Evolutionary conservation across 2,329 filamentous ascomycete genomes (phyloP).

Genomic region (Biscogniauxia mediterranea): DNA sequence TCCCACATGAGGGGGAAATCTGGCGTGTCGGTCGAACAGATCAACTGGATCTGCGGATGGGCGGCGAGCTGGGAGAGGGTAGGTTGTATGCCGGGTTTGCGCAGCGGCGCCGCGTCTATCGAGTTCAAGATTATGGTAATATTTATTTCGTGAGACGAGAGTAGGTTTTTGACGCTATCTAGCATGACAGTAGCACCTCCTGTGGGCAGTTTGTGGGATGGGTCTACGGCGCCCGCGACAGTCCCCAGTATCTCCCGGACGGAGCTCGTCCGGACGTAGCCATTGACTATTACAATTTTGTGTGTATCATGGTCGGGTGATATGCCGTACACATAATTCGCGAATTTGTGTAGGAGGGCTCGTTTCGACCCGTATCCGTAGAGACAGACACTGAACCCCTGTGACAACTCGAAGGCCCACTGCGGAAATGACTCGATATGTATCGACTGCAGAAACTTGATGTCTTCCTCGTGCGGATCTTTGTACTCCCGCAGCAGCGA

Average conservation of each 20-base stretch:
- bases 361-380: slow-evolving; percentile 94
- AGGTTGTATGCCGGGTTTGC: slow-evolving; percentile 66
- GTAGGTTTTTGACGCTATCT: slow-evolving; percentile 60
- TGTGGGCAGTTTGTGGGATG: slow-evolving; percentile 48
- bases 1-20: slow-evolving; percentile 90
- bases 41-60: slow-evolving; percentile 67
- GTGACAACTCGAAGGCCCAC: slow-evolving; percentile 85
- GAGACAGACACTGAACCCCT: slow-evolving; percentile 85
- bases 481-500: slow-evolving; percentile 59
- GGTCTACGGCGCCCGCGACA: slow-evolving; percentile 62
- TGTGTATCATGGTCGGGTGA: slow-evolving; percentile 39
- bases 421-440: slow-evolving; percentile 83
- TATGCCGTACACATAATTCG: slow-evolving; percentile 61
- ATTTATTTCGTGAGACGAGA: slow-evolving; percentile 49
- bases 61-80: slow-evolving; percentile 74
- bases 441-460: slow-evolving; percentile 68
- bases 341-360: slow-evolving; percentile 70
- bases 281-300: slow-evolving; percentile 82
- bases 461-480: slow-evolving; percentile 69
- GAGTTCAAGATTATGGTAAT: slow-evolving; percentile 80
- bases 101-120: slow-evolving; percentile 76
- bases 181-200: slow-evolving; percentile 69
- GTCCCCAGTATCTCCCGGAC: slow-evolving; percentile 69
- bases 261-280: slow-evolving; percentile 67
- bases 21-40: slow-evolving; percentile 84